These are phyloP conservation scores for Lactifluus hygrophoroides DNA, from an alignment of 768 basidiomycete genomes.

Conservation along the genomic window DNA sequence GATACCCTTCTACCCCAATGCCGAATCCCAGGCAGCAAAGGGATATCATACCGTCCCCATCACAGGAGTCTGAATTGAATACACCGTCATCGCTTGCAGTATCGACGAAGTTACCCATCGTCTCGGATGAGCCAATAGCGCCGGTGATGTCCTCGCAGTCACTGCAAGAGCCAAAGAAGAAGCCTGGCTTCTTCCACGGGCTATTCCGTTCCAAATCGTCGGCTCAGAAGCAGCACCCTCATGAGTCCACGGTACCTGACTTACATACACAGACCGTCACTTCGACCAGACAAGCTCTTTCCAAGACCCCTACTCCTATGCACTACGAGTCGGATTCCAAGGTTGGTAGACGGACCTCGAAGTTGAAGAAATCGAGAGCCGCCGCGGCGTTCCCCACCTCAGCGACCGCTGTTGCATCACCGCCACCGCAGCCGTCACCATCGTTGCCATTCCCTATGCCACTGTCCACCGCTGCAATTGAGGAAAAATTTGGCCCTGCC, in stretches of 20 bases:
- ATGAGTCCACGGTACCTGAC: conserved; percentile 1
- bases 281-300: conserved; percentile 2
- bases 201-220: conserved; percentile 20
- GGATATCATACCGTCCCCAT: conserved; percentile 14
- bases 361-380: conserved; percentile 1
- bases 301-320: not conserved
- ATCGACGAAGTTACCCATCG: conserved; percentile 14
- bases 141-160: conserved; percentile 18
- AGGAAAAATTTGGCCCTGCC: conserved; percentile 29
- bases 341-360: not conserved
- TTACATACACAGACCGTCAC: not conserved
- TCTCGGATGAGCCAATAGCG: conserved; percentile 12
- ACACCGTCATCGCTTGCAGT: conserved; percentile 20
- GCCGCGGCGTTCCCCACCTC: not conserved
- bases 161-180: conserved; percentile 20
- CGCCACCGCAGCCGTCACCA: not conserved
- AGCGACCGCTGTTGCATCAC: not conserved
- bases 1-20: conserved; percentile 10
- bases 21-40: conserved; percentile 7
- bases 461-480: not conserved
- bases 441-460: not conserved
- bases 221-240: conserved; percentile 12
- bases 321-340: conserved; percentile 17
- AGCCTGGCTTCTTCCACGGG: conserved; percentile 18
- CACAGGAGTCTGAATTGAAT: conserved; percentile 19